Evolutionary conservation across 2,329 filamentous ascomycete species (phyloP), one percentile per base, ranked within the genome.

Genomic region (Penicillium griseofulvum): DNA sequence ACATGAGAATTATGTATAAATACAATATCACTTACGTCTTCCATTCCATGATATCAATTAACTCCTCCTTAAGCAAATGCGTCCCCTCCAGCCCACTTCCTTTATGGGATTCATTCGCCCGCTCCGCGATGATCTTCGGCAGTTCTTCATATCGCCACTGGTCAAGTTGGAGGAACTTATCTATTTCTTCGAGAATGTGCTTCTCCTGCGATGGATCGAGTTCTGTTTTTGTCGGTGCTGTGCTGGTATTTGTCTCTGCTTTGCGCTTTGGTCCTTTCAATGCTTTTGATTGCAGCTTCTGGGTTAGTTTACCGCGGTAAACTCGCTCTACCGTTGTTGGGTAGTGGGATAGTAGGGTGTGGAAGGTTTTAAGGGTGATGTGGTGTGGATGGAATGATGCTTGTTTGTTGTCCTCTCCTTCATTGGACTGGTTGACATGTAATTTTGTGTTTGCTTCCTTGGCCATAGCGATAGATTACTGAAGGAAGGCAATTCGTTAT

Each of bases 21-120:
- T n/a, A 12, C 10, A 48, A 19, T 29, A 34, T 24, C 19, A 69
- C 71, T 64, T 61, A 78, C 76, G 74, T 64, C 59, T 78, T 78
- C 76, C 76, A 78, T 44, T 76, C 72, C 61, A 78, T 74, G 48
- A 76, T 58, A 46, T 59, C 64, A 45, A 73, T 62, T 34, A 76
- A 43, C 16, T 76, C 70, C 2, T 71, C 68, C 31, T 73, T 73
- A 11, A 62, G 61, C 8, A 76, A 46, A 51, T 61, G 64, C 7
- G 47, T 49, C 10, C 66, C 57, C 16, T 55, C 43, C 14, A 16
- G 17, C 26, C 55, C 48, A 14, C 55, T 38, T 33, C 54, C 57
- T 45, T 63, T 51, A 33, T 44, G 28, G 52, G 26, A 11, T 8
- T 16, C 17, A 14, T 10, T 26, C 28, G 45, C 37, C 42, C 66